These are phyloP conservation scores for Pisolithus microcarpus DNA, from an alignment of 768 basidiomycete genomes.

Conservation along the genomic window DNA sequence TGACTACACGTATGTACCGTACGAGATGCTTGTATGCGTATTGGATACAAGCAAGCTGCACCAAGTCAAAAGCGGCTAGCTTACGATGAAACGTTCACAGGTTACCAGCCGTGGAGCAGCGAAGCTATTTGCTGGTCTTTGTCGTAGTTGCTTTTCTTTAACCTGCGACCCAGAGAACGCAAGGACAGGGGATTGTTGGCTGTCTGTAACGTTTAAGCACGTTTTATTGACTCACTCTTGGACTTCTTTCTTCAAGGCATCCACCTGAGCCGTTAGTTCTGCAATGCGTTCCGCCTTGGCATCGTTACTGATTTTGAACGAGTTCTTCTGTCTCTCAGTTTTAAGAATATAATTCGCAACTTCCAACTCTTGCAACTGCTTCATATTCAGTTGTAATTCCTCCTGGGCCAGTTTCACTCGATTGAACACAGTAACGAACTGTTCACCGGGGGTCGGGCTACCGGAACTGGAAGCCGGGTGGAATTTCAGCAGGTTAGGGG, in stretches of 20 bases:
- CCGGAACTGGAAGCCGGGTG: constrained; percentile 8
- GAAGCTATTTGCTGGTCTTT: neutral
- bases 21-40: no score
- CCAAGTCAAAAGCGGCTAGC: no score
- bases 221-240: constrained; percentile 8
- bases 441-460: constrained; percentile 16
- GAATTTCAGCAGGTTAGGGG: constrained; percentile 13
- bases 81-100: no score
- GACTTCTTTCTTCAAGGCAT: constrained; percentile 11
- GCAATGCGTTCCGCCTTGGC: constrained; percentile 23
- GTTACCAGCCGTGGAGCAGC: neutral
- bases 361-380: constrained; percentile 7
- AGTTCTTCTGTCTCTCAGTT: constrained; percentile 33
- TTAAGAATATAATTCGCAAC: constrained; percentile 26
- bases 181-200: neutral
- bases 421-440: constrained; percentile 11
- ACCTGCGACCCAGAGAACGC: neutral
- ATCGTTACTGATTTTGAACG: constrained; percentile 29
- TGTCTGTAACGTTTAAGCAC: neutral
- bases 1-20: no score
- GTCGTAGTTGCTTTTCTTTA: neutral
- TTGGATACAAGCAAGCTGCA: no score
- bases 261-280: constrained; percentile 5
- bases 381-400: constrained; percentile 2
- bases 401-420: neutral